Evolutionary conservation across 345 rosid species (phyloP), one percentile per base, ranked within the genome.

Genomic region (Fremontodendron californicum): DNA sequence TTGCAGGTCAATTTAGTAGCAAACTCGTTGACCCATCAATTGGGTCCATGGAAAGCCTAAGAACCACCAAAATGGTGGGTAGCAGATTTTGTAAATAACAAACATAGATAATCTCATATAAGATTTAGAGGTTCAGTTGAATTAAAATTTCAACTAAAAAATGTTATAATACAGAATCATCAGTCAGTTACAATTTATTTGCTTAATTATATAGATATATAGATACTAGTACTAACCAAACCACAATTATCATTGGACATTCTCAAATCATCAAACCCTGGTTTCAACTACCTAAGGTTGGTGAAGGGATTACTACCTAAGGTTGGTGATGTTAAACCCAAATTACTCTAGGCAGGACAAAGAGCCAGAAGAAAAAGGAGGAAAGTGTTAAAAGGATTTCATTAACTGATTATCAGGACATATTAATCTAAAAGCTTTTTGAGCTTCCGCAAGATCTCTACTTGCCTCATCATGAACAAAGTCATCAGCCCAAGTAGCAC

Each of bases 401-500:
- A 35, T 52, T 18, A 73, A 31, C 64, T 45, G 73, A 43, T 68
- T 68, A 43, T 5, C 73, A 45, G 46, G 46, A 35, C 12, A 64
- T 19, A 64, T 37, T 42, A 69, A 23, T 45, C 39, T 69, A 25
- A 27, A 48, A 25, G 74, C 52, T 52, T 27, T 48, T 43, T 54
- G 48, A 33, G 77, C 77, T 81, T 75, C 65, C 79, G 49, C n/a
- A 35, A 71, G 66, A 73, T 25, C 27, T 61, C 31, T 21, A 84
- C 89, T 82, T 89, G 77, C 92, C 87, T 86, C 75, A 37, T 85
- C 71, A 63, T 79, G 86, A 68, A 84, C 90, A 84, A 87, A 96
- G 74, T 96, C 98, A 77, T 96, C 90, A 77, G 97, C 97, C 99
- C 99, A 96, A 82, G 96, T 81, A 81, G 90, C 84, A 35, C 87